Evolutionary conservation across 495 filamentous ascomycete genomes (phyloP).

Genomic region (Margaritispora aquatica): DNA sequence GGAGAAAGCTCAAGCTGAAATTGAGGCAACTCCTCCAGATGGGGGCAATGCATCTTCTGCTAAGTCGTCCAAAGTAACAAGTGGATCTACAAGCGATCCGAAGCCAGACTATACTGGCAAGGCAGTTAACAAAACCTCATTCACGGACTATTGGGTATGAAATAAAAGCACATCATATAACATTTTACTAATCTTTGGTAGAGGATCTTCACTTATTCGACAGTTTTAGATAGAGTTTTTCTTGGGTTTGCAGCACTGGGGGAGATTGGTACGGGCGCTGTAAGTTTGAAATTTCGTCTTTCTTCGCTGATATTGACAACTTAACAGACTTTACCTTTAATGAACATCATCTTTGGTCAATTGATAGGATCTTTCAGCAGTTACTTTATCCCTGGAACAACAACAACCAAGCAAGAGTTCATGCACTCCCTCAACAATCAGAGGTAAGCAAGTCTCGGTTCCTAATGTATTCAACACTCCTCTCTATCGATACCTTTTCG

Average conservation of each 20-base stretch:
- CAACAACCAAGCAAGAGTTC: conserved; percentile 26
- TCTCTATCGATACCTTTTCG: too few relatives aligned
- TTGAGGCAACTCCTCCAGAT: not conserved
- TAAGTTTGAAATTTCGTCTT: not conserved
- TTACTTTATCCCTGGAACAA: conserved; percentile 26
- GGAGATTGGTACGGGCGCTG: conserved; percentile 18
- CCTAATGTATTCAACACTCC: too few relatives aligned
- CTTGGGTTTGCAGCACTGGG: conserved; percentile 8
- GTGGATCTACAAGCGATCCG: not conserved
- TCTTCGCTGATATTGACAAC: not conserved
- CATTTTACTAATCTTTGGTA: not conserved
- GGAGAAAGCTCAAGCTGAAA: conserved; percentile 6
- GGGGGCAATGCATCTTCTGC: not conserved
- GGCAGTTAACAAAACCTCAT: conserved; percentile 57
- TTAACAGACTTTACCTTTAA: conserved; percentile 32
- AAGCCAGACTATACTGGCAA: conserved; percentile 43
- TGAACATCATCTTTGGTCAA: conserved; percentile 39
- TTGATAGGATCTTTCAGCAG: conserved; percentile 26
- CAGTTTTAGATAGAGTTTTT: conserved; percentile 13
- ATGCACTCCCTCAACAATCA: conserved; percentile 23
- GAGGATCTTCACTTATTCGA: conserved; percentile 23
- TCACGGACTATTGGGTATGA: conserved; percentile 15
- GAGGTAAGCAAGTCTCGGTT: conserved; percentile 20
- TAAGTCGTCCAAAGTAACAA: not conserved
- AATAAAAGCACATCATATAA: not conserved